Evolutionary conservation across 2,329 filamentous ascomycete species (phyloP).

Genomic region (Diaporthe aspalathi): DNA sequence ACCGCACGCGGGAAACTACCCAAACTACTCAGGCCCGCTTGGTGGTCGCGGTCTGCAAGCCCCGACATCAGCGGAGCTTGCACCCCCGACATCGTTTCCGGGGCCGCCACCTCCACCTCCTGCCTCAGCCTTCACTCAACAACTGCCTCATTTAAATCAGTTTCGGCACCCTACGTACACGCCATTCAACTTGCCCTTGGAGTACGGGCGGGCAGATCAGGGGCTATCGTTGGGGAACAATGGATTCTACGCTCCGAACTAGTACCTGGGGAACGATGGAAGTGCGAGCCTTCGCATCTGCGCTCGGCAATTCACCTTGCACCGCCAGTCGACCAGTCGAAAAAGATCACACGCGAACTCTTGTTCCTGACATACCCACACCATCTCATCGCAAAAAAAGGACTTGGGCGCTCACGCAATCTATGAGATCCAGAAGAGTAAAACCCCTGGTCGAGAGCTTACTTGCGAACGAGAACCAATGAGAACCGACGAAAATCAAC

Average conservation of each 20-base stretch:
- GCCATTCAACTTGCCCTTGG: background rate
- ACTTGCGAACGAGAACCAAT: background rate
- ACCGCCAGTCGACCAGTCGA: background rate
- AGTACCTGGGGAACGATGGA: background rate
- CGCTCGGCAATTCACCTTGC: background rate
- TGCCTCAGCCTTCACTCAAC: constrained; percentile 25
- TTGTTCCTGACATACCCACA: background rate
- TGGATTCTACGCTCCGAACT: constrained; percentile 18
- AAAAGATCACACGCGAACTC: background rate
- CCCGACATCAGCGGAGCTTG: constrained; percentile 15
- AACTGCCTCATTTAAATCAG: constrained; percentile 24
- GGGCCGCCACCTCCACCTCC: constrained; percentile 4
- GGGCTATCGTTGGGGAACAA: background rate
- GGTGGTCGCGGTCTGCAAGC: constrained; percentile 16
- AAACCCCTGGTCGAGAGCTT: background rate
- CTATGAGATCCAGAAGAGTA: background rate
- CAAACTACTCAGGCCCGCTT: constrained; percentile 4
- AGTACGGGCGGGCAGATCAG: constrained; percentile 4
- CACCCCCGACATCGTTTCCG: constrained; percentile 10
- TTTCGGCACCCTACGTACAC: constrained; percentile 19
- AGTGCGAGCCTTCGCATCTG: background rate
- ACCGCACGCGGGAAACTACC: constrained; percentile 8
- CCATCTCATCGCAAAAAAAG: background rate
- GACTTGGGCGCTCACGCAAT: background rate
- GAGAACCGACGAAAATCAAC: background rate